Conservation (phyloP, 2,329 filamentous ascomycete species). For the Alternaria sp. region DNA sequence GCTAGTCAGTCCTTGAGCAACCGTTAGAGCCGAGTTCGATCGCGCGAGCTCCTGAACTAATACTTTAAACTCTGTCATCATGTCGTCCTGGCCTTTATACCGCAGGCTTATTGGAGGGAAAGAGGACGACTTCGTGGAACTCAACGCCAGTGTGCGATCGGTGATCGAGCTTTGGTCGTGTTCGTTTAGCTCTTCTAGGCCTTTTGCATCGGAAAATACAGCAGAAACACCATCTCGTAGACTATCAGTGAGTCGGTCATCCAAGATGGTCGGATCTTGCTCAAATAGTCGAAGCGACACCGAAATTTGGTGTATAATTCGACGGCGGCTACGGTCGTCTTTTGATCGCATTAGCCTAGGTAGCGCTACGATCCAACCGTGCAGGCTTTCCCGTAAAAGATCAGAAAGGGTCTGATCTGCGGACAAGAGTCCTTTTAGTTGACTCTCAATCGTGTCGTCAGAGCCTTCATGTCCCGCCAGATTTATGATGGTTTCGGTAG, state of each 20-base stretch:
- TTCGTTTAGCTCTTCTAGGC: slow-evolving; percentile 29
- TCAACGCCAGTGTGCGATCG: slow-evolving; percentile 27
- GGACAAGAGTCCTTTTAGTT: slow-evolving; percentile 67
- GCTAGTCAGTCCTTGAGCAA: slow-evolving; percentile 72
- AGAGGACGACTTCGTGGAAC: slow-evolving; percentile 28
- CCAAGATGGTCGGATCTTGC: slow-evolving; percentile 69
- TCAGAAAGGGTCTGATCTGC: slow-evolving; percentile 70
- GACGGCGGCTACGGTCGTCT: slow-evolving; percentile 79
- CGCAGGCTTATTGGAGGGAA: slow-evolving; percentile 68
- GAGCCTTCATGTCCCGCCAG: slow-evolving; percentile 61
- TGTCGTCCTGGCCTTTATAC: slow-evolving; percentile 71
- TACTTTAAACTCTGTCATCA: slow-evolving; percentile 67
- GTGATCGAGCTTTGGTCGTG: slow-evolving; percentile 10
- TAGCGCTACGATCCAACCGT: slow-evolving; percentile 82
- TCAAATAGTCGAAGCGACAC: slow-evolving; percentile 73
- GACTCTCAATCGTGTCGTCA: slow-evolving; percentile 52
- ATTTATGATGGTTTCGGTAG: slow-evolving; percentile 82
- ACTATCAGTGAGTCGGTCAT: slow-evolving; percentile 71
- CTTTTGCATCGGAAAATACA: slow-evolving; percentile 53
- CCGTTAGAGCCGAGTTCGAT: slow-evolving; percentile 54
- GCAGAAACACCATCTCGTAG: slow-evolving; percentile 76
- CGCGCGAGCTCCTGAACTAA: slow-evolving; percentile 65
- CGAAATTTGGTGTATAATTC: slow-evolving; percentile 77
- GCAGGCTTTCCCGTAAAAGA: slow-evolving; percentile 73
- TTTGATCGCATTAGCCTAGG: slow-evolving; percentile 83